Evolutionary conservation across 768 basidiomycete species (phyloP), one percentile per base, ranked within the genome.

Genomic region (Naganishia vaughanmartiniae): DNA sequence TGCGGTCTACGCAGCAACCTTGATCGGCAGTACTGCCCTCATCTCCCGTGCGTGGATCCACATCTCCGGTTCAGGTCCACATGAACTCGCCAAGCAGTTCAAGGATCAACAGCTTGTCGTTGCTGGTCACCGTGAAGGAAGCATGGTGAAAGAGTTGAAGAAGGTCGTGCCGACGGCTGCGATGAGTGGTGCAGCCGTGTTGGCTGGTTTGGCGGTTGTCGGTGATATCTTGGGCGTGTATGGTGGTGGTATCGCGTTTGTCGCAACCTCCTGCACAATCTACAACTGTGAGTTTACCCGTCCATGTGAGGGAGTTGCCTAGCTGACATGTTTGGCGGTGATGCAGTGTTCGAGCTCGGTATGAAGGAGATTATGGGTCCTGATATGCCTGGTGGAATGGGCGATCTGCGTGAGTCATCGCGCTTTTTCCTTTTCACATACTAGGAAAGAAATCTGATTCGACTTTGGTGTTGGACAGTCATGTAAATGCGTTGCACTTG

Each of bases 331-430:
- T 26, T 34, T 36, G 31, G 2, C n/a, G 17, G 30, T 33, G 33
- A 4, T 9, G 54, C 39, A 63, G 60, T 63, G 60, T 63, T 63
- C 60, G 60, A 63, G 60, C 28, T 63, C 10, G 60, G 60, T 15
- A 63, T 63, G 60, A 63, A 63, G 60, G 60, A 63, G 39, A 42
- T 63, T 45, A 63, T 63, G 60, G 60, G 60, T 3, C 60, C 60
- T 10, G 60, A 63, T 45, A 45, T 45, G 60, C 60, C 60, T 21
- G 60, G 60, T 45, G 60, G 60, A 17, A 45, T 45, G 60, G 60
- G 60, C 30, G 60, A 63, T 24, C 4, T 63, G 39, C 60, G 60
- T 63, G n/a, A 63, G 60, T 63, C 54, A 5, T 21, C 46, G 7
- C 46, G 15, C 48, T 51, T n/a, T 26, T 6, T 55, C 33, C 7